phyloP scores from a whole-genome alignment of 108 stramenopile genomes.

The Schizochytrium sp. region DNA sequence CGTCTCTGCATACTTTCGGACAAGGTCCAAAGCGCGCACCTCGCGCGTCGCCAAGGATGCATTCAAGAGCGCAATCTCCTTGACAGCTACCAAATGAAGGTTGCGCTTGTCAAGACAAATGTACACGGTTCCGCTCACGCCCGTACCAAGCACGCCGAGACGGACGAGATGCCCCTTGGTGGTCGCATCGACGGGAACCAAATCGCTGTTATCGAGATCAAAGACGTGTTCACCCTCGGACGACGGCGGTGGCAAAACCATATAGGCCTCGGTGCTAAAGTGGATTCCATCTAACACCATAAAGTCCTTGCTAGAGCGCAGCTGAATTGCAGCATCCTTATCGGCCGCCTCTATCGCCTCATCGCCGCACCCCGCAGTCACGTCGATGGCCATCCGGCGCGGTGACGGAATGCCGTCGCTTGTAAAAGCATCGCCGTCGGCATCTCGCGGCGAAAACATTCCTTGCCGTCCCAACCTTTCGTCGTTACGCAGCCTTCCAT shows the following conservation, averaged over 20 bases:
- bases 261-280: neutral
- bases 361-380: too few species aligned
- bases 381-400: too few species aligned
- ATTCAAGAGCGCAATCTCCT: neutral
- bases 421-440: too few species aligned
- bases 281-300: neutral
- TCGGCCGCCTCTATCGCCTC: neutral
- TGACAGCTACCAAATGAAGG: neutral
- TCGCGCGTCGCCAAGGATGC: neutral
- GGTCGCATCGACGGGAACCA: neutral
- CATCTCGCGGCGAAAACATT: too few species aligned
- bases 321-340: neutral
- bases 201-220: too few species aligned
- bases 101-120: neutral
- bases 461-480: too few species aligned
- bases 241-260: too few species aligned
- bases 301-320: neutral
- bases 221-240: too few species aligned
- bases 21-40: neutral
- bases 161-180: neutral
- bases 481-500: too few species aligned
- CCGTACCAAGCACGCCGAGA: neutral
- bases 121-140: neutral
- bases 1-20: neutral
- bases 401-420: too few species aligned